These are phyloP conservation scores for Rhizoctonia solani DNA, from an alignment of 1,284 basidiomycete species.

Conservation along the genomic window DNA sequence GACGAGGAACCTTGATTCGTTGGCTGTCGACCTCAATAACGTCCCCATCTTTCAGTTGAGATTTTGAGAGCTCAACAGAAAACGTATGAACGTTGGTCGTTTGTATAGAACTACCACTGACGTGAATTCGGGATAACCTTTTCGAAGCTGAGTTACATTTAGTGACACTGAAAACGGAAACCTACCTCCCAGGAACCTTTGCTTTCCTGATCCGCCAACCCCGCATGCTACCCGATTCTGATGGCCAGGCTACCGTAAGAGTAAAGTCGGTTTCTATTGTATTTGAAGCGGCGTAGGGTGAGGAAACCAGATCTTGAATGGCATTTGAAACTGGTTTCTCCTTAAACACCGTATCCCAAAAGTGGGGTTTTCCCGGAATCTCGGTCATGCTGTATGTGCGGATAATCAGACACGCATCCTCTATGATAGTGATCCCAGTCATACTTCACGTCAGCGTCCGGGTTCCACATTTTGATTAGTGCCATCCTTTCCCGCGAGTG, in stretches of 20 bases:
- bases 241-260: constrained; percentile 37
- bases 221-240: constrained; percentile 36
- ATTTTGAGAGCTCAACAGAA: constrained; percentile 1
- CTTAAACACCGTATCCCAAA: constrained; percentile 34
- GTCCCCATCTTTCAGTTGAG: neutral
- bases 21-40: constrained; percentile 22
- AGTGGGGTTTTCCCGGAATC: constrained; percentile 37
- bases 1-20: neutral
- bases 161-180: neutral
- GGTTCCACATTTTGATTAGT: constrained; percentile 31
- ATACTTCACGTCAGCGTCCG: constrained; percentile 33
- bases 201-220: constrained; percentile 35
- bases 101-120: neutral
- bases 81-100: constrained; percentile 33
- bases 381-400: constrained; percentile 30
- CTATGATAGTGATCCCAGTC: neutral
- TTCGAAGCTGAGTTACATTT: neutral
- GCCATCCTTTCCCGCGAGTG: constrained; percentile 36
- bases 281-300: neutral
- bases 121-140: constrained; percentile 28
- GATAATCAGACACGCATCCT: neutral
- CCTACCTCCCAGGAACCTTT: constrained; percentile 35
- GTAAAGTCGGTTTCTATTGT: constrained; percentile 20
- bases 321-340: constrained; percentile 25
- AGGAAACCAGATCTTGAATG: constrained; percentile 16